A percentile compares a stretch with the other conserved stretches of the same genome.
Conservation (phyloP, 208 protist genomes). For the Trypanosoma avium region DNA sequence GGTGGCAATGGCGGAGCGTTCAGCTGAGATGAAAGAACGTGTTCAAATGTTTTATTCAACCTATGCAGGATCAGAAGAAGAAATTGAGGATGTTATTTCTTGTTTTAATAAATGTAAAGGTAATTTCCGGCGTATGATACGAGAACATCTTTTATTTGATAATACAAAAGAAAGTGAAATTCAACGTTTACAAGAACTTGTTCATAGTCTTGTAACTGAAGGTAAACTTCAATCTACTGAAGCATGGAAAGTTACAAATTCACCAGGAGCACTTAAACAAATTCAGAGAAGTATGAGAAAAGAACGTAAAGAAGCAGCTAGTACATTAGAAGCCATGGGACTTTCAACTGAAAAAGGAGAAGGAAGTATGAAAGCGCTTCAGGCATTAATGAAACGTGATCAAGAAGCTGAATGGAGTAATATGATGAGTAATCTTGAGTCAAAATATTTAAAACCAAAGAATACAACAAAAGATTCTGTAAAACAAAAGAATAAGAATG, state of each 20-base stretch:
- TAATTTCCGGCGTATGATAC: constrained; percentile 76
- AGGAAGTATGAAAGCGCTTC: constrained; percentile 41
- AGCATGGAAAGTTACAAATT: constrained; percentile 44
- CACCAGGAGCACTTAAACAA: constrained; percentile 30
- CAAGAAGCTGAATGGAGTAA: constrained; percentile 52
- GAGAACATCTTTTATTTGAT: constrained; percentile 75
- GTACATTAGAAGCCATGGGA: constrained; percentile 57
- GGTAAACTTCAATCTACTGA: constrained; percentile 34
- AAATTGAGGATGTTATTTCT: constrained; percentile 52
- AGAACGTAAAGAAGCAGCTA: constrained; percentile 67
- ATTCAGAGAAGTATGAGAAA: constrained; percentile 44
- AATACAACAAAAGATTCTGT: constrained; percentile 9
- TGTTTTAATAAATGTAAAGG: constrained; percentile 60
- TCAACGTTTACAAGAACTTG: constrained; percentile 45
- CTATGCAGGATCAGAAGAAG: constrained; percentile 75
- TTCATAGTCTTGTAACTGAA: constrained; percentile 30
- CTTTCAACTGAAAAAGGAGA: constrained; percentile 6
- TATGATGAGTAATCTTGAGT: constrained; percentile 67
- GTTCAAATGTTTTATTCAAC: constrained; percentile 66
- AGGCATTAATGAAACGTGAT: constrained; percentile 66
- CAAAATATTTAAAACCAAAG: constrained; percentile 52
- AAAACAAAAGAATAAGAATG: neutral
- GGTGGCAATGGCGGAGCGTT: constrained; percentile 47
- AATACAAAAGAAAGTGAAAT: constrained; percentile 64
- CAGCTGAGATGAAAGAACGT: constrained; percentile 61